Base-by-base conservation (phyloP, 2,329 filamentous ascomycete genomes). In the Ceratocystis destructans region DNA sequence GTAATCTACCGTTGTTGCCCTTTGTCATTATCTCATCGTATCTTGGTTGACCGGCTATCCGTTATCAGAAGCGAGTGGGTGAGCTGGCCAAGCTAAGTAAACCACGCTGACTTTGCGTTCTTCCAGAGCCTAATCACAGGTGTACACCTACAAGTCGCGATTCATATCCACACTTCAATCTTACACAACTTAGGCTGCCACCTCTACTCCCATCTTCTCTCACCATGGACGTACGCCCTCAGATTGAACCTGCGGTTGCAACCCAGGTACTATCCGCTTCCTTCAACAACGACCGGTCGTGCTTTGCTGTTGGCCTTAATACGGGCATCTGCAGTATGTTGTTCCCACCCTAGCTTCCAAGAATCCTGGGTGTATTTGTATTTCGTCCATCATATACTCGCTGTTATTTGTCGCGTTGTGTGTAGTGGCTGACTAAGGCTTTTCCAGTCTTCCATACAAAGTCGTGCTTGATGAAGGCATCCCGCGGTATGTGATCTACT, bases 281-380 rank as follows among this genome's bases (percentile, higher is more conserved):
- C 7, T 96, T 96, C 78, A 97, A 96, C 73, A 82, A 85, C 72
- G 89, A 94, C 74, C 84, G 84, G 70, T 92, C 85, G 71, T 92
- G 88, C 73, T 97, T 97, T 75, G 84, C 90, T 31, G 88, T 95
- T 37, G 94, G 90, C 7, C 80, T 96, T 7, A 89, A 96, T 73
- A 86, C 86, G 10, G 93, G 93, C 33, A 92, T 95, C 74, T 89
- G 87, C 75, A 85, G 90, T 92, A 82, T 72, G 37, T 41, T 41
- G 12, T 41, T 8, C 15, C 15, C 15, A 41, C 37, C 37, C 37
- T 41, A 15, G 12, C 37, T 3, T 41, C 10, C 37, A 41, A 15
- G 37, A 41, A 41, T 12, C 37, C 12, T 15, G 10, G 37, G 10
- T 15, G 10, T 15, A 15, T 41, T 41, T 41, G 37, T 41, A 41